These are phyloP conservation scores for Delitschia confertaspora DNA, from an alignment of 495 filamentous ascomycete genomes.

Conservation along the genomic window DNA sequence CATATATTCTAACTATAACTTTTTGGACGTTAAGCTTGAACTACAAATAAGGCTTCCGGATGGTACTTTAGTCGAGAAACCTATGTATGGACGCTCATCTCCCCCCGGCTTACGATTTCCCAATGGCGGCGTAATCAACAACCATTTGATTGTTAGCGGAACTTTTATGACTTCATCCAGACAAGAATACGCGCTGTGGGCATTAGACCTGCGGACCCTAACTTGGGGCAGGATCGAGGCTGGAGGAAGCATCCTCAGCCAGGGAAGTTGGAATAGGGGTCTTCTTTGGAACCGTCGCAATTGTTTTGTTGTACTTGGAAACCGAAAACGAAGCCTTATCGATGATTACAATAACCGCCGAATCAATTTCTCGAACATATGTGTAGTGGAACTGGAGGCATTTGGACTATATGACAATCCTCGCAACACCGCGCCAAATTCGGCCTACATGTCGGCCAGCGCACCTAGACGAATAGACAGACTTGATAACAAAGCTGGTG, in stretches of 20 bases:
- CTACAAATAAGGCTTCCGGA: constrained; percentile 80
- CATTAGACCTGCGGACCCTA: constrained; percentile 74
- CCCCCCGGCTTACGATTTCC: constrained; percentile 91
- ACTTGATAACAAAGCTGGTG: constrained; percentile 47
- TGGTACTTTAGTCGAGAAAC: constrained; percentile 73
- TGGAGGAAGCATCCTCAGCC: constrained; percentile 84
- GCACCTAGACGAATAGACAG: constrained; percentile 40
- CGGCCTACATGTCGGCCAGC: constrained; percentile 71
- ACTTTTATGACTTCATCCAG: constrained; percentile 96
- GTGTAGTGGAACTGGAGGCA: constrained; percentile 91
- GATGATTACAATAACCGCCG: constrained; percentile 97
- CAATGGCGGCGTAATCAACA: constrained; percentile 87
- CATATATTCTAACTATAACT: constrained; percentile 99
- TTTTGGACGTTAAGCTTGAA: constrained; percentile 91
- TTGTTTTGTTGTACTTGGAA: constrained; percentile 88
- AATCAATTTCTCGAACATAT: constrained; percentile 94
- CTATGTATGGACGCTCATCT: constrained; percentile 78
- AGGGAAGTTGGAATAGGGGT: constrained; percentile 95
- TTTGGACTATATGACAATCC: constrained; percentile 97
- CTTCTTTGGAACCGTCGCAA: constrained; percentile 88
- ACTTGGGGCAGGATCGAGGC: constrained; percentile 95
- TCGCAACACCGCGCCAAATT: constrained; percentile 62
- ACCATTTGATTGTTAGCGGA: constrained; percentile 92
- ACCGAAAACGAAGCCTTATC: constrained; percentile 84
- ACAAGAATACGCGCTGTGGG: constrained; percentile 97